Conservation (phyloP, 768 basidiomycete species). For the Mycena vitilis region DNA sequence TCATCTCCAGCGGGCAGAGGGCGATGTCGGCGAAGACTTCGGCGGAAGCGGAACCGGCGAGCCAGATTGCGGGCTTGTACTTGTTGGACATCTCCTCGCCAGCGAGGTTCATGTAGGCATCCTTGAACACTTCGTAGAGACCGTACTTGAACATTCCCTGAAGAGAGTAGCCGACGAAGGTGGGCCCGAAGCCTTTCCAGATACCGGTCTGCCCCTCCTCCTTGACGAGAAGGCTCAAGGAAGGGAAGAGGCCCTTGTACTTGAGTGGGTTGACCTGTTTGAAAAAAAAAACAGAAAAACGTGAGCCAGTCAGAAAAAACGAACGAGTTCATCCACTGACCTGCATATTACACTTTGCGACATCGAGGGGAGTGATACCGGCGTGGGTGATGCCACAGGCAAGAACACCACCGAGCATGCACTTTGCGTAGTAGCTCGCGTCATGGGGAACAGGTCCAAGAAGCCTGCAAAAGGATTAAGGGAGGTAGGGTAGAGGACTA, state of each 20-base stretch:
- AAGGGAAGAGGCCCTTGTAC: slow-evolving; percentile 73
- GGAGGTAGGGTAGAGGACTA: slow-evolving; percentile 6
- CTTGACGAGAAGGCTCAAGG: slow-evolving; percentile 72
- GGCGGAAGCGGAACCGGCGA: slow-evolving; percentile 92
- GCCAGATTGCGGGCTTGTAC: slow-evolving; percentile 93
- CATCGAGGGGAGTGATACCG: slow-evolving; percentile 88
- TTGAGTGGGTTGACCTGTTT: slow-evolving; percentile 79
- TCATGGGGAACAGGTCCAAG: slow-evolving; percentile 84
- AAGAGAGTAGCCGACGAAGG: slow-evolving; percentile 91
- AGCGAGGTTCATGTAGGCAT: slow-evolving; percentile 87
- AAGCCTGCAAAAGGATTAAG: slow-evolving; percentile 53
- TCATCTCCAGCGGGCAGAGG: slow-evolving; percentile 95
- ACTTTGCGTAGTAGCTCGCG: slow-evolving; percentile 81
- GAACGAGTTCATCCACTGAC: slow-evolving; percentile 48
- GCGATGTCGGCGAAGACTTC: slow-evolving; percentile 97
- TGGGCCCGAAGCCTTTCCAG: slow-evolving; percentile 96
- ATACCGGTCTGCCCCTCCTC: slow-evolving; percentile 89
- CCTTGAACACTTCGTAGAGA: slow-evolving; percentile 98
- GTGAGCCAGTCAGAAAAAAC: neutral
- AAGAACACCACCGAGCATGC: slow-evolving; percentile 88
- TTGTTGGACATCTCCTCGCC: slow-evolving; percentile 84
- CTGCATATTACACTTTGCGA: slow-evolving; percentile 95
- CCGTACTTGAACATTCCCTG: slow-evolving; percentile 99
- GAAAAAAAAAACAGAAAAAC: slow-evolving; percentile 12
- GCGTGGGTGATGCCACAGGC: slow-evolving; percentile 92